Evolutionary conservation across 768 basidiomycete genomes (phyloP), one percentile per base, ranked within the genome.

Genomic region (Galerina marginata): DNA sequence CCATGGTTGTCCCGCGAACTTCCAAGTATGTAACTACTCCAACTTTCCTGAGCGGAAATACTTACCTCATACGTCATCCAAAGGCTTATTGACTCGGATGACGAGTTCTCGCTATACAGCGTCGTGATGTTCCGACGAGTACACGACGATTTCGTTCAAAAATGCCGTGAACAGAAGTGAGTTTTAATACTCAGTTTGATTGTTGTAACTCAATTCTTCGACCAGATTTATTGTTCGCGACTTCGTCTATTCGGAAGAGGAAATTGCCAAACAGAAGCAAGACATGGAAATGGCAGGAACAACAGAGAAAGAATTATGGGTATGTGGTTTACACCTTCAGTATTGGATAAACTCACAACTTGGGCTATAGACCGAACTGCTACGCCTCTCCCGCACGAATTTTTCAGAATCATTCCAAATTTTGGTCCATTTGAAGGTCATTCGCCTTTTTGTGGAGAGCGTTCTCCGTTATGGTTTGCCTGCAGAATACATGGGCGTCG

Each of bases 281-380:
- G 96, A 96, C 52, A 77, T 97, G 11, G 85, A 88, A 36, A 80
- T 80, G n/a, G 87, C 95, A 2, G 88, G 89, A 64, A 81, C 84
- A 6, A 93, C 95, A 29, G 97, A 98, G 82, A 94, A 92, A 75
- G 96, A 99, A 69, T 88, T 97, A 50, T 99, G 97, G 97, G 96
- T 96, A 70, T 65, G 88, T 74, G 40, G 10, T 29, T 45, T 39
- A 4, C 29, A 44, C 29, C 29, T 26, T 45, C 15, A 9, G 20
- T 25, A 14, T 2, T 25, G 29, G 39, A 15, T 38, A 20, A 15
- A 14, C 57, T 64, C 16, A 63, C 40, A 23, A 23, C 40, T 36
- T 43, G 20, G 20, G 14, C n/a, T 20, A 43, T 66, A 99, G 96
- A 92, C 94, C 26, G 96, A 99, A 66, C 84, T 99, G 0, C 80